Percentiles rank a stretch among this genome's conserved stretches.
Conservation (phyloP, 306 rosid genomes). For the Quercus wislizeni region DNA sequence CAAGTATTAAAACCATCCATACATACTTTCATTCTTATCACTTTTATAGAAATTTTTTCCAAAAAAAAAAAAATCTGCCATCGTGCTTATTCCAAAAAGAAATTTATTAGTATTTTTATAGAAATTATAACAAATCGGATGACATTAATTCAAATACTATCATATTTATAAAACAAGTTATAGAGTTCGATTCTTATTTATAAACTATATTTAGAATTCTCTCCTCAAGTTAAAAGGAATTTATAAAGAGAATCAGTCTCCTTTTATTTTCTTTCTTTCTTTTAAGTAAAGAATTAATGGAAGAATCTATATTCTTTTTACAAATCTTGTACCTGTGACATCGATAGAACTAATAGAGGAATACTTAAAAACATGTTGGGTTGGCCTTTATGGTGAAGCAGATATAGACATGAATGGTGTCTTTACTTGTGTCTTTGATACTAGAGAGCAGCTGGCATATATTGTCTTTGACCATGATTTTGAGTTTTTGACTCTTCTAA, state of each 20-base stretch:
- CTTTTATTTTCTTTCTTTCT: neutral
- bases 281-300: neutral
- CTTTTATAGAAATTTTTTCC: too few relatives aligned
- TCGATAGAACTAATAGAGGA: too few relatives aligned
- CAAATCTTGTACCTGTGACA: too few relatives aligned
- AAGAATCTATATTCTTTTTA: neutral
- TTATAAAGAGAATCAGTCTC: neutral
- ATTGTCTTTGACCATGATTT: constrained; percentile 38
- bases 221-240: neutral
- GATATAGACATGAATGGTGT: constrained; percentile 28
- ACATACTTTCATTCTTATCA: too few relatives aligned
- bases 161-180: too few relatives aligned
- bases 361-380: neutral
- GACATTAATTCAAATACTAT: too few relatives aligned
- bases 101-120: too few relatives aligned
- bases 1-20: too few relatives aligned
- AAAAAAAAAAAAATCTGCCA: too few relatives aligned
- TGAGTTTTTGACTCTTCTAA: constrained; percentile 20
- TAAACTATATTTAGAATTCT: neutral
- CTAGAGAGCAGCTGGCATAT: constrained; percentile 22
- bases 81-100: too few relatives aligned
- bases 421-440: constrained; percentile 25
- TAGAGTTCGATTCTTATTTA: neutral
- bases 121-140: too few relatives aligned
- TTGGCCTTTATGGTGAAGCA: constrained; percentile 21